Conservation (phyloP, 352 stramenopile genomes). For the Halophytophthora polymorphica region DNA sequence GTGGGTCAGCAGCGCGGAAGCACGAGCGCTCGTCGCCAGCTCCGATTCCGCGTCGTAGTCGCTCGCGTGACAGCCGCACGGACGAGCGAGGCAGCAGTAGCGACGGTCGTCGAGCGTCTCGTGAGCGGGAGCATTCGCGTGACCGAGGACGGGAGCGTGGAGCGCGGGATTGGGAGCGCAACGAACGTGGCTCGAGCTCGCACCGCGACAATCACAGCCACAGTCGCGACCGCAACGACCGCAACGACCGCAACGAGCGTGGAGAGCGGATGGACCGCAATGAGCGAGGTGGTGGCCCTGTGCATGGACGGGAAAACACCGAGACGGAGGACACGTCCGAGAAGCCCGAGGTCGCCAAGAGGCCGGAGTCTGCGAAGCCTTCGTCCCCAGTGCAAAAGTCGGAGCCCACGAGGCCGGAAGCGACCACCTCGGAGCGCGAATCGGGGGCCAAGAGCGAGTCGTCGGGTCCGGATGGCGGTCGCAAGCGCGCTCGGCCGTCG, state of each 20-base stretch:
- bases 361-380: slow-evolving; percentile 15
- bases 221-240: slow-evolving; percentile 28
- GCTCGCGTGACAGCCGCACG: slow-evolving; percentile 29
- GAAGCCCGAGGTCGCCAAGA: slow-evolving; percentile 12
- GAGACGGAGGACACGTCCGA: slow-evolving; percentile 6
- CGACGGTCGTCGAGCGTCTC: slow-evolving; percentile 25
- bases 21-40: slow-evolving; percentile 26
- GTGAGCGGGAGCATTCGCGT: slow-evolving; percentile 28
- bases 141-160: slow-evolving; percentile 22
- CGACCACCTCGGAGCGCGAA: slow-evolving; percentile 19
- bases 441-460: slow-evolving; percentile 19
- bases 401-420: slow-evolving; percentile 11
- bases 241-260: slow-evolving; percentile 17
- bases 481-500: slow-evolving; percentile 48
- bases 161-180: slow-evolving; percentile 16
- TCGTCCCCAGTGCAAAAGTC: slow-evolving; percentile 11
- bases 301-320: slow-evolving; percentile 16
- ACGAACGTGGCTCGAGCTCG: slow-evolving; percentile 9
- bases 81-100: slow-evolving; percentile 22
- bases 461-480: slow-evolving; percentile 8
- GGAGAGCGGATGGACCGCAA: too few relatives aligned
- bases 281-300: too few relatives aligned
- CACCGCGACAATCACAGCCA: slow-evolving; percentile 18
- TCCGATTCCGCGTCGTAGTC: slow-evolving; percentile 32
- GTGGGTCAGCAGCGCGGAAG: slow-evolving; percentile 24